A percentile compares a stretch with the other conserved stretches of the same genome.
Evolutionary conservation across 352 stramenopile species (phyloP).

Genomic region (Stephanocyclus meneghinianus): DNA sequence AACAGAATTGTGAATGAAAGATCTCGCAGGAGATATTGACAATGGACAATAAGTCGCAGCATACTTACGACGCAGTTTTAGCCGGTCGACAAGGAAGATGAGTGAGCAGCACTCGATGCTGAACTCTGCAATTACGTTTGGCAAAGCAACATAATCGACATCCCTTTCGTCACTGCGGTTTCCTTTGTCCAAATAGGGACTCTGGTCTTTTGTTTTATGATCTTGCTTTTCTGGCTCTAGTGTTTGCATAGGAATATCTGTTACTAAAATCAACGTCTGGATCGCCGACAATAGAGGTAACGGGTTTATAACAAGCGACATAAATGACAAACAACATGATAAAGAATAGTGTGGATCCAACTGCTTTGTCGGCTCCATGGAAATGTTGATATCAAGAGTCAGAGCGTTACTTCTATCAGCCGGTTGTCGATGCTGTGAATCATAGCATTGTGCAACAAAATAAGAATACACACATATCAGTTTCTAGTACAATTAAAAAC

Average conservation of each 20-base stretch:
- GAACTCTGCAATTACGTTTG: conserved; percentile 7
- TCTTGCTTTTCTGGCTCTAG: not conserved
- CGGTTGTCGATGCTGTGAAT: conserved; percentile 18
- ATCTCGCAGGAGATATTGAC: too few species aligned
- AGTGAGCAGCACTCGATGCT: conserved; percentile 29
- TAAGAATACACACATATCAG: not conserved
- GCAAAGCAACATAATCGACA: not conserved
- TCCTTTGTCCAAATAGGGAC: not conserved
- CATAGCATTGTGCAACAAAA: not conserved
- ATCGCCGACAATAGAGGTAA: conserved; percentile 46
- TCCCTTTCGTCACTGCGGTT: not conserved
- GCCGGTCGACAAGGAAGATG: conserved; percentile 26
- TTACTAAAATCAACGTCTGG: conserved; percentile 36
- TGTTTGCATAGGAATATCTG: conserved; percentile 40
- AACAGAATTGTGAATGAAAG: too few species aligned
- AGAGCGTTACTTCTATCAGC: conserved; percentile 7
- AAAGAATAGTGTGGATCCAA: conserved; percentile 22
- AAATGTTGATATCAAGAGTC: conserved; percentile 25
- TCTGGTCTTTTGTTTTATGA: not conserved
- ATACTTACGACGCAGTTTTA: conserved; percentile 4
- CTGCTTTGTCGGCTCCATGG: conserved; percentile 33
- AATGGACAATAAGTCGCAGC: too few species aligned
- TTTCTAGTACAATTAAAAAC: conserved; percentile 5
- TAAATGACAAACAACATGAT: conserved; percentile 29
- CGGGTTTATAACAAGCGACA: conserved; percentile 52